A percentile compares a stretch with the other conserved stretches of the same genome.
phyloP scores from a whole-genome alignment of 2,329 filamentous ascomycete genomes.

The Colletotrichum chrysophilum region DNA sequence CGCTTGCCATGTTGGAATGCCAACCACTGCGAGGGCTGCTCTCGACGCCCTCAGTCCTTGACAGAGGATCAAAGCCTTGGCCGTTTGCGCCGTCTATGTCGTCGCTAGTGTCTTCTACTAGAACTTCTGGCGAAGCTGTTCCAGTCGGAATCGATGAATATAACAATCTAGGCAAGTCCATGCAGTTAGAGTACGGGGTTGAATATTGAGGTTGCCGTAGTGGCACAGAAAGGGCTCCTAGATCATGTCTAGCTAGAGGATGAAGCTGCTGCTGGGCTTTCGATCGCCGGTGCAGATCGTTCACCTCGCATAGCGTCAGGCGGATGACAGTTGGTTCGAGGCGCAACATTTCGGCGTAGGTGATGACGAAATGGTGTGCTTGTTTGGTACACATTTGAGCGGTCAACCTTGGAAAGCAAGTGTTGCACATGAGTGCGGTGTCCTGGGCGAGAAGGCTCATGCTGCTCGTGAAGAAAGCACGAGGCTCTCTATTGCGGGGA shows the following conservation, averaged over 20 bases:
- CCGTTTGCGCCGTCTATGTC: not conserved
- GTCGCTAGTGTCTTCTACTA: not conserved
- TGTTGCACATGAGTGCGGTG: not conserved
- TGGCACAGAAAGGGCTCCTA: not conserved
- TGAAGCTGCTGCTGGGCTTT: not conserved
- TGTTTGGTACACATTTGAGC: not conserved
- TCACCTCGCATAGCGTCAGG: constrained; percentile 46
- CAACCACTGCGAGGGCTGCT: not conserved
- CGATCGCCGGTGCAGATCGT: constrained; percentile 35
- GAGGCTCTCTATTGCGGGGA: not conserved
- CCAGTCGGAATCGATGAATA: not conserved
- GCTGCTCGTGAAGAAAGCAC: not conserved
- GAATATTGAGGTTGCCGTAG: not conserved
- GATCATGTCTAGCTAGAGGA: not conserved
- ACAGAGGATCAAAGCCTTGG: not conserved
- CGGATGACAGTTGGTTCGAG: constrained; percentile 42
- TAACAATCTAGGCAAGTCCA: not conserved
- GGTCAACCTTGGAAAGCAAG: not conserved
- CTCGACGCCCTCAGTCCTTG: not conserved
- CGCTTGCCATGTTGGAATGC: not conserved
- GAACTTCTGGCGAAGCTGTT: not conserved
- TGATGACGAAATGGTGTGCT: not conserved
- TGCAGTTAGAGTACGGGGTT: not conserved
- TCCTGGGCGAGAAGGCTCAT: not conserved
- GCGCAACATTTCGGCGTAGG: constrained; percentile 40